Evolutionary conservation across 768 basidiomycete species (phyloP).

Genomic region (Mycena rosella): DNA sequence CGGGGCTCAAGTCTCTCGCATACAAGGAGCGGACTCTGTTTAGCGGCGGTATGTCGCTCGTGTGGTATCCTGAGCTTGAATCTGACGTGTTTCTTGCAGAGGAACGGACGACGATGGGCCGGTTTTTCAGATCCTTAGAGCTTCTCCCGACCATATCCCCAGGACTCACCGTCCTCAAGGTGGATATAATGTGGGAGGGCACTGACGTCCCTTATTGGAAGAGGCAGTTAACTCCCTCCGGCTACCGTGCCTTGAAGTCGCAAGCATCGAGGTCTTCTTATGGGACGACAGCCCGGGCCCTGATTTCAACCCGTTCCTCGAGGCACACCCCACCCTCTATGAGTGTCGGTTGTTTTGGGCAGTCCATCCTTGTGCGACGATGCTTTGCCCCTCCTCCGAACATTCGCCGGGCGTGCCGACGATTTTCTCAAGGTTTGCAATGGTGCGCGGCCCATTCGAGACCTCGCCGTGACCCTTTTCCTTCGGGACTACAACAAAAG

Average conservation of each 20-base stretch:
- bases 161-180: conserved; percentile 14
- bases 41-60: conserved; percentile 8
- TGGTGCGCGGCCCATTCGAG: conserved; percentile 16
- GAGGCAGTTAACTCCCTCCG: conserved; percentile 13
- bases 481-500: conserved; percentile 13
- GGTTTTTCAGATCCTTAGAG: conserved; percentile 14
- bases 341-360: conserved; percentile 2
- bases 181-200: conserved; percentile 1
- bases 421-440: conserved; percentile 28
- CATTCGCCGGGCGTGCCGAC: conserved; percentile 13
- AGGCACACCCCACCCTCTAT: conserved; percentile 17
- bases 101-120: conserved; percentile 12
- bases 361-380: conserved; percentile 8
- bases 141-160: conserved; percentile 14
- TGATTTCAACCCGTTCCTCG: conserved; percentile 22
- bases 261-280: conserved; percentile 5
- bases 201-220: conserved; percentile 13
- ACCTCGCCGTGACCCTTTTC: conserved; percentile 21
- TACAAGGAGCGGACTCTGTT: conserved; percentile 4
- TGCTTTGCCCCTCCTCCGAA: conserved; percentile 21
- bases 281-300: conserved; percentile 13
- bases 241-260: conserved; percentile 21
- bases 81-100: conserved; percentile 15
- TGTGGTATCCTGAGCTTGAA: conserved; percentile 18
- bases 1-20: conserved; percentile 19